Evolutionary conservation across 306 rosid species (phyloP).

Genomic region (apple (Malus domestica)): ASM211411v1 NC_041798.1:26783501-26784000

Average conservation of each 20-base stretch:
- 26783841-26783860: background rate
- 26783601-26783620: slow-evolving; percentile 22
- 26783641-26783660: slow-evolving; percentile 27
- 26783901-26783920: slow-evolving; percentile 14
- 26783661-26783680: background rate
- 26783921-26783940: slow-evolving; percentile 27
- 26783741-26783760: slow-evolving; percentile 27
- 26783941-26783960: slow-evolving; percentile 32
- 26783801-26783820: slow-evolving; percentile 20
- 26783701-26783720: background rate
- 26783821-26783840: slow-evolving; percentile 15
- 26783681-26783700: background rate
- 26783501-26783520: slow-evolving; percentile 28
- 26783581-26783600: slow-evolving; percentile 27
- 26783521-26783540: slow-evolving; percentile 44
- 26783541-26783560: slow-evolving; percentile 39
- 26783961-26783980: slow-evolving; percentile 42
- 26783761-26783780: slow-evolving; percentile 21
- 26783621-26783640: slow-evolving; percentile 45
- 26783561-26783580: slow-evolving; percentile 39
- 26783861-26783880: background rate
- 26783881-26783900: background rate
- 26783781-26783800: slow-evolving; percentile 19
- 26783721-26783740: slow-evolving; percentile 2
- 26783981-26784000: slow-evolving; percentile 21